Conservation (phyloP, 2,329 filamentous ascomycete genomes). For the Ceratocystis harringtonii region DNA sequence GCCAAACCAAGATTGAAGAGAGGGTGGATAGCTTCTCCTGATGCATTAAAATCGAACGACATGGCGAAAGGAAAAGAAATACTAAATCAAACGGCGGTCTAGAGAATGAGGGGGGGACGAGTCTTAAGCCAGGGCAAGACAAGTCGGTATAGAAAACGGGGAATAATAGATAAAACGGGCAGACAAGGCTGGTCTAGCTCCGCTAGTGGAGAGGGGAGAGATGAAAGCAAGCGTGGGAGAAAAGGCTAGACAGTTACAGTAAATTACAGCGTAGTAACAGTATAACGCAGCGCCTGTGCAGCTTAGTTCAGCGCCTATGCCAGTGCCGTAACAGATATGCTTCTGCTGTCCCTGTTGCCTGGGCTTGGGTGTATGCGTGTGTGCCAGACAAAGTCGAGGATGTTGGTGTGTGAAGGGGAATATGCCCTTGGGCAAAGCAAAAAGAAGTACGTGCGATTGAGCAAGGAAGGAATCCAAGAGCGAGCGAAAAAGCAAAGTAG, state of each 20-base stretch:
- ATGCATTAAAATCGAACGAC: slow-evolving; percentile 16
- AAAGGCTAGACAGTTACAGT: background rate
- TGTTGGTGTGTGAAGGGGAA: background rate
- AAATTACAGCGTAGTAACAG: background rate
- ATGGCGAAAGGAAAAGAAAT: slow-evolving; percentile 14
- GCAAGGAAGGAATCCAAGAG: slow-evolving; percentile 10
- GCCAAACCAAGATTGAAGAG: slow-evolving; percentile 11
- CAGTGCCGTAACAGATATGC: no score
- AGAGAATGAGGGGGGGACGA: slow-evolving; percentile 11
- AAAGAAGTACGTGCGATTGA: background rate
- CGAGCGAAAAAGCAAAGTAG: slow-evolving; percentile 3
- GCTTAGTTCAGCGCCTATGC: background rate
- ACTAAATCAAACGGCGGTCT: slow-evolving; percentile 13
- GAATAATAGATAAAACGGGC: slow-evolving; percentile 9
- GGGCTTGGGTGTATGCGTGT: background rate
- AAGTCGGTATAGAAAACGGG: slow-evolving; percentile 8
- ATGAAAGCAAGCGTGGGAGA: slow-evolving; percentile 1
- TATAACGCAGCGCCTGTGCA: background rate
- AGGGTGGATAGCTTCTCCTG: slow-evolving; percentile 13
- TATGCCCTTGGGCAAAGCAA: background rate
- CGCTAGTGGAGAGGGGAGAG: background rate
- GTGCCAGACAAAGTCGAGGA: slow-evolving; percentile 1
- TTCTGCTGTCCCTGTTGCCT: no score
- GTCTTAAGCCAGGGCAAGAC: slow-evolving; percentile 13
- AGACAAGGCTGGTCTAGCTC: slow-evolving; percentile 4